Evolutionary conservation across 2,329 filamentous ascomycete genomes (phyloP).

Genomic region (Rosellinia necatrix): DNA sequence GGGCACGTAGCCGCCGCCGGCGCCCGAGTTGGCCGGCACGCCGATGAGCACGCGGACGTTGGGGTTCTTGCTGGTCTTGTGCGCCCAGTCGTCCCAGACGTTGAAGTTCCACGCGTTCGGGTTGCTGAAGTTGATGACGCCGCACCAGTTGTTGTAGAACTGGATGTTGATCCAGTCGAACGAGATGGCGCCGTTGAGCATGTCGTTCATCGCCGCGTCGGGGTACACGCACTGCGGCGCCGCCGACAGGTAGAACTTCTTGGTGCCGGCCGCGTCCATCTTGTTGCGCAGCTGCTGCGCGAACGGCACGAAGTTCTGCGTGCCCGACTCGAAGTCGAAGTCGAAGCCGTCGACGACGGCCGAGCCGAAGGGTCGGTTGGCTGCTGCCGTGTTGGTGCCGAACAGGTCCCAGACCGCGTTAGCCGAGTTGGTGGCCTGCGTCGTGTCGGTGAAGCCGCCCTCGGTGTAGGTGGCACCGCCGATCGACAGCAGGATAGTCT

Average conservation of each 20-base stretch:
- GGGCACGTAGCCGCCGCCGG: slow-evolving; percentile 60
- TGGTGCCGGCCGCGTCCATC: slow-evolving; percentile 57
- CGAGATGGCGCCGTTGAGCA: slow-evolving; percentile 57
- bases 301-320: slow-evolving; percentile 65
- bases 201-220: slow-evolving; percentile 61
- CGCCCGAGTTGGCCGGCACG: slow-evolving; percentile 59
- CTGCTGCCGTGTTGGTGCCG: slow-evolving; percentile 57
- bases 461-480: slow-evolving; percentile 73
- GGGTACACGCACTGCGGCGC: slow-evolving; percentile 73
- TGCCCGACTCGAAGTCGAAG: slow-evolving; percentile 70
- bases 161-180: slow-evolving; percentile 68
- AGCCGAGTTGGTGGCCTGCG: slow-evolving; percentile 60
- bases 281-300: slow-evolving; percentile 59
- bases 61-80: slow-evolving; percentile 58
- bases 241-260: slow-evolving; percentile 63
- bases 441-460: slow-evolving; percentile 63
- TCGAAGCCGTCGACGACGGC: slow-evolving; percentile 76
- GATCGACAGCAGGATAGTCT: slow-evolving; percentile 74
- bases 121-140: slow-evolving; percentile 54
- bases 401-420: slow-evolving; percentile 72
- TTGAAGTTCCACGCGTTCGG: slow-evolving; percentile 63
- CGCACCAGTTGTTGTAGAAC: slow-evolving; percentile 74
- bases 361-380: slow-evolving; percentile 68
- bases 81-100: slow-evolving; percentile 70
- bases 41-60: slow-evolving; percentile 66